Conservation (phyloP, 257 asterid genomes). For the Gentiana dahurica region DNA sequence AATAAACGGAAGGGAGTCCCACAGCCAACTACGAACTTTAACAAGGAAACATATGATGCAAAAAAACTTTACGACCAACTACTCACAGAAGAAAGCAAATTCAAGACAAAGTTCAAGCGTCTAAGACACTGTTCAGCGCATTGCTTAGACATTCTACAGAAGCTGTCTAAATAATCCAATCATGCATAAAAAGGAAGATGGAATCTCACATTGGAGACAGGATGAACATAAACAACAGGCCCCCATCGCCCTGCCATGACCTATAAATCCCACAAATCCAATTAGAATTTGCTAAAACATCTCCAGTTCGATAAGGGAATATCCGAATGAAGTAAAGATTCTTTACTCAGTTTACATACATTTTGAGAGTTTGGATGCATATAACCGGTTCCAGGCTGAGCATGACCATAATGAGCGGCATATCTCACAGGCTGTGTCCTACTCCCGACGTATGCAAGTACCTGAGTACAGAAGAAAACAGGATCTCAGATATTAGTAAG, state of each 20-base stretch:
- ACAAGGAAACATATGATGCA: too few species aligned
- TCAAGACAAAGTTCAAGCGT: too few species aligned
- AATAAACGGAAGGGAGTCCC: neutral
- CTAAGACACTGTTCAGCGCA: too few species aligned
- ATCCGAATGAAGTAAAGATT: too few species aligned
- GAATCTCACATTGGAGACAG: slow-evolving; percentile 53
- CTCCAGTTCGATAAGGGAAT: neutral
- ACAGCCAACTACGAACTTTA: neutral
- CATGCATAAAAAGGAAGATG: too few species aligned
- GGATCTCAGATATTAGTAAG: neutral
- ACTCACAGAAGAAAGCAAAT: too few species aligned
- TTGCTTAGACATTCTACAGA: too few species aligned
- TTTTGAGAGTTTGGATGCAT: slow-evolving; percentile 54
- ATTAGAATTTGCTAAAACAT: neutral
- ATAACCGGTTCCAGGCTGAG: slow-evolving; percentile 41
- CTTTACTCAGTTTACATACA: slow-evolving; percentile 24
- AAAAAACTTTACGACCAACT: too few species aligned
- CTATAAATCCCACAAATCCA: slow-evolving; percentile 29
- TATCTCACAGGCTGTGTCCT: slow-evolving; percentile 48
- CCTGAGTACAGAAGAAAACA: slow-evolving; percentile 26
- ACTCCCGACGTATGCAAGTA: slow-evolving; percentile 49
- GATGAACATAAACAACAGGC: slow-evolving; percentile 60
- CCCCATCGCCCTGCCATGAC: slow-evolving; percentile 54
- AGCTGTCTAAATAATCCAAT: too few species aligned
- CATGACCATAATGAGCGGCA: slow-evolving; percentile 45